Conservation (phyloP, 345 rosid genomes). For the Aegle marmelos region DNA sequence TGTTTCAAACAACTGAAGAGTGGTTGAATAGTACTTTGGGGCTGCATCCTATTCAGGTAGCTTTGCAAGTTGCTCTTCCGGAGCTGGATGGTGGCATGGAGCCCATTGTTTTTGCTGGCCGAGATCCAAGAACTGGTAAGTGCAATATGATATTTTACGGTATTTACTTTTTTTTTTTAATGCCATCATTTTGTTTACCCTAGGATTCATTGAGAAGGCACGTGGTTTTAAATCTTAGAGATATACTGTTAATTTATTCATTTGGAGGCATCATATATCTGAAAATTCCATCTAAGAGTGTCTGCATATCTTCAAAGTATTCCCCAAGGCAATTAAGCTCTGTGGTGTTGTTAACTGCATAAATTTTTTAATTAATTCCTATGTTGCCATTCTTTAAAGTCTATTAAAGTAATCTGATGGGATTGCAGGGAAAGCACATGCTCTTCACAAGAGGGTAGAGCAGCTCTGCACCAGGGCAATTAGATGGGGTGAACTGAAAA, state of each 20-base stretch:
- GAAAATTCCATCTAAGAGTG: background rate
- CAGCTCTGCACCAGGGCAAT: slow-evolving; percentile 96
- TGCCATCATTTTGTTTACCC: background rate
- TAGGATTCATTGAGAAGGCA: background rate
- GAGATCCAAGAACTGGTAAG: slow-evolving; percentile 95
- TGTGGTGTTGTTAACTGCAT: slow-evolving; percentile 6
- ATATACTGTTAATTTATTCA: background rate
- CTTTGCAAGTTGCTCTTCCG: slow-evolving; percentile 96
- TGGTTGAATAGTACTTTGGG: slow-evolving; percentile 96
- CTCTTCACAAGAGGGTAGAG: slow-evolving; percentile 98
- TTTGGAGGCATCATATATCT: background rate
- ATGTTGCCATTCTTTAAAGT: background rate
- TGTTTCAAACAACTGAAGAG: slow-evolving; percentile 97
- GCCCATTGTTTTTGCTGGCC: slow-evolving; percentile 95
- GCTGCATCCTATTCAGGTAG: slow-evolving; percentile 97
- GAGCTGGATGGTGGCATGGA: slow-evolving; percentile 99
- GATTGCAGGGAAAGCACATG: slow-evolving; percentile 89
- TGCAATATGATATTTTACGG: background rate
- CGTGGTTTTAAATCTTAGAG: background rate
- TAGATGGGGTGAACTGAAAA: slow-evolving; percentile 89
- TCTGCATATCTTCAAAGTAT: background rate
- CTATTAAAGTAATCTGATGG: slow-evolving; percentile 9
- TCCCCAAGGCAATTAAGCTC: background rate
- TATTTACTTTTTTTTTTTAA: background rate
- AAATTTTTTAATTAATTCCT: background rate